These are phyloP conservation scores for Coffea eugenioides DNA, from an alignment of 257 asterid genomes.

Conservation along the genomic window DNA sequence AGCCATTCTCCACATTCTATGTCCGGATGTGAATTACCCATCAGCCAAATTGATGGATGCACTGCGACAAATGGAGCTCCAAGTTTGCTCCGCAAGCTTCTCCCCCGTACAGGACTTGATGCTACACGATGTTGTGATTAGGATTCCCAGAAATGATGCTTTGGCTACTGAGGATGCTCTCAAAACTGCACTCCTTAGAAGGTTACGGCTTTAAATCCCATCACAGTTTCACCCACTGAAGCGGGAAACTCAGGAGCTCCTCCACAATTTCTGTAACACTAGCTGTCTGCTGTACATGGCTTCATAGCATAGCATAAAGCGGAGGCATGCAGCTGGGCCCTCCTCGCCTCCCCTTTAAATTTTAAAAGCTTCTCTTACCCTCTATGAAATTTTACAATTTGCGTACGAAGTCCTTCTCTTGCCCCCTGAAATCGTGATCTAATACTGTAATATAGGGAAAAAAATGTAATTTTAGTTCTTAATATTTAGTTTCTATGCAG, in stretches of 20 bases:
- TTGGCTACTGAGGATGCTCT: slow-evolving; percentile 31
- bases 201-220: neutral
- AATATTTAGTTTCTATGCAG: no score
- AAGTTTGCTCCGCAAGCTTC: slow-evolving; percentile 29
- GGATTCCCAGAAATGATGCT: slow-evolving; percentile 22
- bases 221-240: neutral
- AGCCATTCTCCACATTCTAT: slow-evolving; percentile 30
- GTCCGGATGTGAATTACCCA: slow-evolving; percentile 30
- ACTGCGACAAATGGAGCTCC: slow-evolving; percentile 27
- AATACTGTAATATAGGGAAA: no score
- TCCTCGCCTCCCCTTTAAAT: no score
- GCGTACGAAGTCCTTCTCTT: no score
- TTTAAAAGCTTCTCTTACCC: no score
- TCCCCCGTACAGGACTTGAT: slow-evolving; percentile 28
- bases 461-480: no score
- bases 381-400: no score
- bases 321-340: no score
- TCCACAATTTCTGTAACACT: neutral
- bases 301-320: no score
- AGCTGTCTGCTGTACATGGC: neutral
- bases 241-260: no score
- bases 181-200: slow-evolving; percentile 29
- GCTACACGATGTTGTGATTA: slow-evolving; percentile 40
- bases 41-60: slow-evolving; percentile 33
- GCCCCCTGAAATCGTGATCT: no score